Base-by-base conservation (phyloP, 768 basidiomycete genomes). In the Amanita rubescens region DNA sequence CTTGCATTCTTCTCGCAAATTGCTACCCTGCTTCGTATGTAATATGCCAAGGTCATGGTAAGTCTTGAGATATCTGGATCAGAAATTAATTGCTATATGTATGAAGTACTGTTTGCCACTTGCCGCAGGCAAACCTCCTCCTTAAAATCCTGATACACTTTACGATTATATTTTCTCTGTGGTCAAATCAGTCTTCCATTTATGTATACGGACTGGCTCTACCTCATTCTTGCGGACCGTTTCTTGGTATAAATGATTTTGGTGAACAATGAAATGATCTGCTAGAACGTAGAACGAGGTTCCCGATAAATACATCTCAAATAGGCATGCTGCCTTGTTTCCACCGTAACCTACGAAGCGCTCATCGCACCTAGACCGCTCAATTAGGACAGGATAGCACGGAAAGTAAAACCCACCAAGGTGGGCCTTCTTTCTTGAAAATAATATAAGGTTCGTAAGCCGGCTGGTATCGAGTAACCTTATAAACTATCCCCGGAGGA, bases 241-340 rank as follows among this genome's bases (percentile, higher is more conserved):
- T 65, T 92, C 90, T 64, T 90, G 87, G 60, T 92, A 93, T 17
- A 72, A 67, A 61, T 93, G 91, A 57, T 82, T 89, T 71, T 92
- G 90, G 65, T 94, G 92, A 46, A 93, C 81, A 56, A 94, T 73
- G 62, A 94, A 94, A 66, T 94, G 90, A 65, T 94, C 90, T 10
- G 85, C 73, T 11, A 94, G 77, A 24, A 94, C 88, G 63, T 85
- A 90, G 67, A 82, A 93, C 20, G 83, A 83, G 35, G 92, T 78
- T 2, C 92, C 92, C 11, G 89, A 84, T 6, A 94, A 72, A 69
- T 90, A 91, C 81, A 94, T 89, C 65, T 92, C 92, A 63, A 87
- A 93, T 34, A 93, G 75, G 63, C 92, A 94, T 9, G 93, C 91
- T 1, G 92, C 92, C 66, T 94, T 94, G 73, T 94, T 94, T 1